Evolutionary conservation across 768 basidiomycete genomes (phyloP).

Genomic region (Suillus luteus): DNA sequence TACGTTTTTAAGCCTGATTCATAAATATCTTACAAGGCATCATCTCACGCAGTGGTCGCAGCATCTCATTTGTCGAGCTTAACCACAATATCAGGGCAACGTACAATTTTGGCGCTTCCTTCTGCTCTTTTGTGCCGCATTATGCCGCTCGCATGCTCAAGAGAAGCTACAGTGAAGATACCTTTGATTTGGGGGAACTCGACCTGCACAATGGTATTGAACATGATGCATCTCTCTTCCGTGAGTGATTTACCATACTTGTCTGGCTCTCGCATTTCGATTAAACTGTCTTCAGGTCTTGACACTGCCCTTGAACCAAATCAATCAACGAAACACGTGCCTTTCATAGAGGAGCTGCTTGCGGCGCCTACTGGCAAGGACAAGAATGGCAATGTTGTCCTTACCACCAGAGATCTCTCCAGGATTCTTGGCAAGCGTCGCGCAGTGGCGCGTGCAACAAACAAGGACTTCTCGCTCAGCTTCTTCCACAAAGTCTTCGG

Average conservation of each 20-base stretch:
- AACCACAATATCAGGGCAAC: slow-evolving; percentile 47
- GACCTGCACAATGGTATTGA: slow-evolving; percentile 67
- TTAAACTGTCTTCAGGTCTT: slow-evolving; percentile 44
- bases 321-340: slow-evolving; percentile 53
- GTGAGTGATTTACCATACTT: slow-evolving; percentile 19
- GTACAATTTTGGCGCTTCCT: slow-evolving; percentile 71
- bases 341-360: slow-evolving; percentile 60
- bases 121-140: slow-evolving; percentile 67
- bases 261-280: slow-evolving; percentile 3
- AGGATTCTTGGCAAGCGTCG: slow-evolving; percentile 62
- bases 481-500: slow-evolving; percentile 65
- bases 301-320: slow-evolving; percentile 49
- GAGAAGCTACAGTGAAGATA: slow-evolving; percentile 56
- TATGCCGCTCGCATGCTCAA: slow-evolving; percentile 59
- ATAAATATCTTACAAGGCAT: slow-evolving; percentile 30
- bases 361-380: slow-evolving; percentile 61
- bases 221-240: slow-evolving; percentile 37
- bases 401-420: slow-evolving; percentile 64
- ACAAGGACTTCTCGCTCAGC: slow-evolving; percentile 57
- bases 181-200: slow-evolving; percentile 66
- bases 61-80: slow-evolving; percentile 62
- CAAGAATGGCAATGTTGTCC: slow-evolving; percentile 41
- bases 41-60: slow-evolving; percentile 63
- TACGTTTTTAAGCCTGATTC: neutral
- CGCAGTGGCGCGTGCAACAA: slow-evolving; percentile 52